A percentile compares a stretch with the other conserved stretches of the same genome.
Evolutionary conservation across 2,329 filamentous ascomycete genomes (phyloP).

Genomic region (Neopestalotiopsis sp.): DNA sequence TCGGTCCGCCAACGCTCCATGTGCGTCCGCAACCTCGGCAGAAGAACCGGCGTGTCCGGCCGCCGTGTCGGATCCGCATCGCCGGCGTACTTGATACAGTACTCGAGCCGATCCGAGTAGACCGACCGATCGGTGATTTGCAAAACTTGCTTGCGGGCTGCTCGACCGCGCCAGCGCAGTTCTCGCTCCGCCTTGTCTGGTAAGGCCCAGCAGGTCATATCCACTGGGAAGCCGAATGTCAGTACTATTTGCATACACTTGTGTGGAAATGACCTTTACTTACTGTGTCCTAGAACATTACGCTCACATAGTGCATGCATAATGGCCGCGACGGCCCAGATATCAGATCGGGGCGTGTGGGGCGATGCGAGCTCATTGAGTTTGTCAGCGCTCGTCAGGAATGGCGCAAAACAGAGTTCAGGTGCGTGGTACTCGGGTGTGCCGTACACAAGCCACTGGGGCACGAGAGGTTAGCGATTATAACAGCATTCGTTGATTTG

Average conservation of each 20-base stretch:
- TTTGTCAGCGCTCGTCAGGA: neutral
- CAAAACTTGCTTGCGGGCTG: conserved; percentile 20
- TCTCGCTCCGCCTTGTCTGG: conserved; percentile 18
- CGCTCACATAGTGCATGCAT: conserved; percentile 27
- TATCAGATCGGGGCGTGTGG: conserved; percentile 24
- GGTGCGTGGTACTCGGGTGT: conserved; percentile 26
- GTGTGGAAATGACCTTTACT: neutral
- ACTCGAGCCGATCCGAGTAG: conserved; percentile 27
- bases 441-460: conserved; percentile 3
- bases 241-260: fast-evolving
- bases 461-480: fast-evolving
- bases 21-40: conserved; percentile 14
- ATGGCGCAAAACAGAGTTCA: conserved; percentile 26
- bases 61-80: conserved; percentile 20
- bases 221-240: neutral
- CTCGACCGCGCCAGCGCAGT: conserved; percentile 20
- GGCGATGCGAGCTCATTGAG: conserved; percentile 18
- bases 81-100: conserved; percentile 24
- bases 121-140: conserved; percentile 18
- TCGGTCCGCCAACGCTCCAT: conserved; percentile 21
- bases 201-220: conserved; percentile 17
- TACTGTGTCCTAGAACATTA: conserved; percentile 21
- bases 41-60: conserved; percentile 20
- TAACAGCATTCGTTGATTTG: no score
- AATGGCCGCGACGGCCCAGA: conserved; percentile 25